Conservation (phyloP, 129 eudicot genomes). For the Tagetes erecta region DNA sequence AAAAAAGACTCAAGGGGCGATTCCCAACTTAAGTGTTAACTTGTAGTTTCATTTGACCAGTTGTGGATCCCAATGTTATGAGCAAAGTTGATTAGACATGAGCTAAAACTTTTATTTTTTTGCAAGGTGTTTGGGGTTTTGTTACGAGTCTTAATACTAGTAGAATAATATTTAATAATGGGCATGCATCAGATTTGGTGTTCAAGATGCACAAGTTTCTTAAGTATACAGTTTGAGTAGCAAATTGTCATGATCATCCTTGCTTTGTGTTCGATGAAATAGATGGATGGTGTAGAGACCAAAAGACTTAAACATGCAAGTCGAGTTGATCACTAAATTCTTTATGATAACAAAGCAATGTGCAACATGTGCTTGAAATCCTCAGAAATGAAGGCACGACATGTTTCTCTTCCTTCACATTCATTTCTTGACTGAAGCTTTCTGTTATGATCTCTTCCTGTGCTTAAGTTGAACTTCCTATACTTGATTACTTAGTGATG, state of each 20-base stretch:
- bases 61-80: neutral
- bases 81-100: neutral
- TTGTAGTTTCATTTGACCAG: neutral
- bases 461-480: no score
- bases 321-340: neutral
- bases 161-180: neutral
- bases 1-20: no score
- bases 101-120: neutral
- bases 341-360: neutral
- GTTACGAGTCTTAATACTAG: neutral
- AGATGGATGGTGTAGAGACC: neutral
- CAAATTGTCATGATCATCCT: neutral
- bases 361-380: neutral
- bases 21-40: neutral
- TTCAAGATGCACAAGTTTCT: neutral
- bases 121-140: conserved; percentile 12
- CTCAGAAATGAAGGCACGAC: neutral
- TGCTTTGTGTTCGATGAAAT: neutral
- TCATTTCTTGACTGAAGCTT: neutral
- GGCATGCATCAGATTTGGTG: neutral
- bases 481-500: no score
- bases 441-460: no score
- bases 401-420: neutral
- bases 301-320: neutral
- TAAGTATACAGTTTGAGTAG: neutral